phyloP scores from a whole-genome alignment of 495 filamentous ascomycete species.

The Talaromyces nanjingensis region DNA sequence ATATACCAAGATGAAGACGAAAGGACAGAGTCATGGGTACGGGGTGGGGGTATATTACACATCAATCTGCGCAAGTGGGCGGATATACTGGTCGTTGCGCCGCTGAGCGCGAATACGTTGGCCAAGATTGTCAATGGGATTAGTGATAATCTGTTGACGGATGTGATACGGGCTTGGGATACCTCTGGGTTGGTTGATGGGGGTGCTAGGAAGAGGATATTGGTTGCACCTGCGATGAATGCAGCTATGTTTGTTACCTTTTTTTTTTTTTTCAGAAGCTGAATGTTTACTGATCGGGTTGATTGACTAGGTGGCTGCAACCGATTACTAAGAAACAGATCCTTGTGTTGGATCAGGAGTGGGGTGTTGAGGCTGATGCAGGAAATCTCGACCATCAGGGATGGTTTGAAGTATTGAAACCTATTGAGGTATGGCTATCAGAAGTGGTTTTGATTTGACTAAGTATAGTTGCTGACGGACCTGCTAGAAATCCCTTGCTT shows the following conservation, averaged over 20 bases:
- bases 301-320: constrained; percentile 46
- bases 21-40: constrained; percentile 62
- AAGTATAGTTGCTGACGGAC: background rate
- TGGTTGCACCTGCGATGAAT: constrained; percentile 70
- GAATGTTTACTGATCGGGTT: background rate
- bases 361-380: constrained; percentile 35
- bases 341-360: constrained; percentile 52
- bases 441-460: constrained; percentile 33
- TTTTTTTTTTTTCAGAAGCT: background rate
- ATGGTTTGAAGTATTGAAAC: constrained; percentile 63
- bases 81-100: constrained; percentile 66
- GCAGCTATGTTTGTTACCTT: constrained; percentile 48
- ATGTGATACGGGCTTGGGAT: constrained; percentile 73
- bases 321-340: constrained; percentile 63
- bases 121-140: constrained; percentile 59
- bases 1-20: constrained; percentile 64
- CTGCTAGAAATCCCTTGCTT: constrained; percentile 41
- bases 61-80: constrained; percentile 69
- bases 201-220: constrained; percentile 28
- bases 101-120: constrained; percentile 61
- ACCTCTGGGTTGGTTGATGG: constrained; percentile 47
- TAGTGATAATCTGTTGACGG: constrained; percentile 51
- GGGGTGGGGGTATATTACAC: constrained; percentile 52
- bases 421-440: constrained; percentile 15
- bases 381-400: constrained; percentile 26